These are phyloP conservation scores for Phaeosphaeriaceae sp. DNA, from an alignment of 2,329 filamentous ascomycete species.

Conservation along the genomic window DNA sequence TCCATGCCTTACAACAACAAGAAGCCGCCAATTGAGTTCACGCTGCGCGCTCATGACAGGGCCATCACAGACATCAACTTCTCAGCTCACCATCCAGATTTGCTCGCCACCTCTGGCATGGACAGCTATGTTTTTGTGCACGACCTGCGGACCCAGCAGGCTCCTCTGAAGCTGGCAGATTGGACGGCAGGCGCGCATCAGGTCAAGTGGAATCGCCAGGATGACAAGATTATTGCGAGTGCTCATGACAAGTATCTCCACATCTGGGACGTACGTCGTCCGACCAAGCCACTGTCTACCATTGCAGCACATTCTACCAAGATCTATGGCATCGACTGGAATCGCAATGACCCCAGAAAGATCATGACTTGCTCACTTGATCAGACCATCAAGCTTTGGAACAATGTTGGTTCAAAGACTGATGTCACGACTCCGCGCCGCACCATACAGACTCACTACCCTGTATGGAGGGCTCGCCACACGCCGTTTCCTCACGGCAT, in stretches of 20 bases:
- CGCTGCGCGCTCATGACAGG: conserved; percentile 82
- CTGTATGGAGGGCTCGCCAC: conserved; percentile 89
- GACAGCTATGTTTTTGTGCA: conserved; percentile 94
- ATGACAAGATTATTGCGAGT: conserved; percentile 86
- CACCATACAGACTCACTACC: conserved; percentile 82
- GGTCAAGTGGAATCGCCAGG: conserved; percentile 91
- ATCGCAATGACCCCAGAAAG: conserved; percentile 74
- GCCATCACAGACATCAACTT: conserved; percentile 98
- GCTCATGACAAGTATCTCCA: conserved; percentile 87
- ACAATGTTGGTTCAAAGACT: conserved; percentile 69
- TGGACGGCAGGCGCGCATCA: conserved; percentile 95
- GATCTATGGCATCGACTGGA: conserved; percentile 96
- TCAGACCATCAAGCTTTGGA: conserved; percentile 93
- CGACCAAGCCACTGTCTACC: conserved; percentile 78
- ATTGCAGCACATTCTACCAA: conserved; percentile 91
- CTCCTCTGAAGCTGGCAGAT: conserved; percentile 71
- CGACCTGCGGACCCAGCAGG: conserved; percentile 72
- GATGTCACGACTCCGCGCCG: conserved; percentile 54
- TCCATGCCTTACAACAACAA: conserved; percentile 60
- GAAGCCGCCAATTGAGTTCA: conserved; percentile 86
- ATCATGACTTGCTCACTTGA: conserved; percentile 90
- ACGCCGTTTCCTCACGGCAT: conserved; percentile 89
- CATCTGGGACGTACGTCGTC: conserved; percentile 88
- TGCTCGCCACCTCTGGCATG: conserved; percentile 88
- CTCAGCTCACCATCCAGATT: conserved; percentile 88